These are phyloP conservation scores for Aspergillus viridinutans DNA, from an alignment of 2,329 filamentous ascomycete genomes.

Conservation along the genomic window DNA sequence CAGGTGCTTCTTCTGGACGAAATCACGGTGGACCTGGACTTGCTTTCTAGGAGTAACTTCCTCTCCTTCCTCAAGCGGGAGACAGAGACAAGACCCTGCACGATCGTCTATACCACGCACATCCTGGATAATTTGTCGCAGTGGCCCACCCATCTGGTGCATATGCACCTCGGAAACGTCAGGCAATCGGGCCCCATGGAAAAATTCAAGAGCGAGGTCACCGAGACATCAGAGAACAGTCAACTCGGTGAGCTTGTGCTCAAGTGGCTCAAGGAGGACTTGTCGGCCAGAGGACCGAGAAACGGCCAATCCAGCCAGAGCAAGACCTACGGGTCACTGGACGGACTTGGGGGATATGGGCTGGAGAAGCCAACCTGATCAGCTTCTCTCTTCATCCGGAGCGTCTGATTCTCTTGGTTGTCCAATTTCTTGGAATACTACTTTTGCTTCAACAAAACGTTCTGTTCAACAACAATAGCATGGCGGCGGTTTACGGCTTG, in stretches of 20 bases:
- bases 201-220: constrained; percentile 57
- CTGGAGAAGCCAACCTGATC: constrained; percentile 43
- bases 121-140: constrained; percentile 91
- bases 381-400: constrained; percentile 1
- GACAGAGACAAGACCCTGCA: constrained; percentile 76
- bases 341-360: constrained; percentile 63
- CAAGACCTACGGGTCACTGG: constrained; percentile 50
- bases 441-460: constrained; percentile 23
- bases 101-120: constrained; percentile 95
- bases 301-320: constrained; percentile 53
- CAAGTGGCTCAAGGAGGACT: constrained; percentile 77
- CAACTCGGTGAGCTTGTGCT: constrained; percentile 82
- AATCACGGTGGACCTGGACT: constrained; percentile 93
- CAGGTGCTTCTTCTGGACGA: constrained; percentile 86
- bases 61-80: constrained; percentile 80
- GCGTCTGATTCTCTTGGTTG: constrained; percentile 5
- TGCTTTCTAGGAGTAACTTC: constrained; percentile 80
- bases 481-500: constrained; percentile 17
- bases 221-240: constrained; percentile 66
- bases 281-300: constrained; percentile 73
- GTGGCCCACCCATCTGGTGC: constrained; percentile 93
- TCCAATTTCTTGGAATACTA: neutral
- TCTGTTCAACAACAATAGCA: constrained; percentile 25
- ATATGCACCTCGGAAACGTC: constrained; percentile 86
- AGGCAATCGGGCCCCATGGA: constrained; percentile 79